These are phyloP conservation scores for Wickerhamomyces hampshirensis DNA, from an alignment of 805 yeast species.

Conservation along the genomic window DNA sequence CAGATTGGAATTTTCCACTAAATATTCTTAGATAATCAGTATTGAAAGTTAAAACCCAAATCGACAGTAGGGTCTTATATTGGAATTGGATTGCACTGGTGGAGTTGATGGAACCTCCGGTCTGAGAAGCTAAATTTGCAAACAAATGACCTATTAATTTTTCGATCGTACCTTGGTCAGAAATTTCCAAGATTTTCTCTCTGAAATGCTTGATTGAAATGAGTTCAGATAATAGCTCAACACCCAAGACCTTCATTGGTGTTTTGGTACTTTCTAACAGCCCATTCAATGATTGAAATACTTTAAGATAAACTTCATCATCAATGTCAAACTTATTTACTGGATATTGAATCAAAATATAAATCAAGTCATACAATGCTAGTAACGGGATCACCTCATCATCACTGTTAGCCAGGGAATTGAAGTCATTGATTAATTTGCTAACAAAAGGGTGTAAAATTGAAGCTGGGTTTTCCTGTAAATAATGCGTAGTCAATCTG, in stretches of 20 bases:
- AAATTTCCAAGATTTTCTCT: conserved; percentile 35
- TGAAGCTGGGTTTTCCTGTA: conserved; percentile 2
- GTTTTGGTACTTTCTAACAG: conserved; percentile 32
- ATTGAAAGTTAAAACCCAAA: conserved; percentile 86
- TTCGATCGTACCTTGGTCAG: conserved; percentile 22
- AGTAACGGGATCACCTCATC: conserved; percentile 57
- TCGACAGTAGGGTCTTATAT: conserved; percentile 68
- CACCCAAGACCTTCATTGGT: conserved; percentile 54
- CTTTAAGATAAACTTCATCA: conserved; percentile 18
- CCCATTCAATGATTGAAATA: conserved; percentile 12
- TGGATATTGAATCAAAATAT: conserved; percentile 35
- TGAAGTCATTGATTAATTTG: conserved; percentile 30
- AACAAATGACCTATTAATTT: conserved; percentile 45
- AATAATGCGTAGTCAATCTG: conserved; percentile 27
- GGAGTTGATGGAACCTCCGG: conserved; percentile 24
- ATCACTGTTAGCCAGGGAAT: conserved; percentile 31
- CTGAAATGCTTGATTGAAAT: conserved; percentile 52
- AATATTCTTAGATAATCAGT: conserved; percentile 43
- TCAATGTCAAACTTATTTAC: conserved; percentile 17
- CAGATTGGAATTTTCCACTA: conserved; percentile 48
- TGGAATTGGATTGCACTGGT: conserved; percentile 56
- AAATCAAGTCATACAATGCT: conserved; percentile 48
- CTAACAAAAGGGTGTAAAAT: conserved; percentile 40
- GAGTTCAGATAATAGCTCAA: conserved; percentile 62
- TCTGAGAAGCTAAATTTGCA: conserved; percentile 33